These are phyloP conservation scores for Phaeomoniella chlamydospora DNA, from an alignment of 2,329 filamentous ascomycete genomes.

Conservation along the genomic window DNA sequence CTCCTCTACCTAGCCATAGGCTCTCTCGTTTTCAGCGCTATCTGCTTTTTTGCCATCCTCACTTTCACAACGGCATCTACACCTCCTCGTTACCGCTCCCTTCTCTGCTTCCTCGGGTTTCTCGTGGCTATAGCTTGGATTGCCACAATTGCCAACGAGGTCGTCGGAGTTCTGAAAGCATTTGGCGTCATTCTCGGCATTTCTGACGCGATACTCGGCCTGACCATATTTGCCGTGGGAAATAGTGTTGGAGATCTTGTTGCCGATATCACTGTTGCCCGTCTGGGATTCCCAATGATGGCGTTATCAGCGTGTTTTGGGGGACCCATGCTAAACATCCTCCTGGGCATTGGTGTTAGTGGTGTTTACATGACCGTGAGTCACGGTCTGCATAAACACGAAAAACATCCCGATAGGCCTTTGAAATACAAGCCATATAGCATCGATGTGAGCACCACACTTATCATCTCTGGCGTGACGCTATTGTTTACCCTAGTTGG, in stretches of 20 bases:
- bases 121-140: constrained; percentile 91
- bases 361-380: constrained; percentile 77
- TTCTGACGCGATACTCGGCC: constrained; percentile 72
- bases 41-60: constrained; percentile 53
- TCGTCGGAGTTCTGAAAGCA: constrained; percentile 87
- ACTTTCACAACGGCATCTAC: constrained; percentile 51
- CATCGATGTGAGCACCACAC: constrained; percentile 69
- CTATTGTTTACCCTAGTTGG: constrained; percentile 66
- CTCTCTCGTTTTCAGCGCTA: constrained; percentile 53
- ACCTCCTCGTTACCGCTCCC: constrained; percentile 57
- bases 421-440: constrained; percentile 62
- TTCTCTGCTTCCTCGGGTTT: constrained; percentile 83
- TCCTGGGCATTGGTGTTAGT: constrained; percentile 84
- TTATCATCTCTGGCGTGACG: constrained; percentile 75
- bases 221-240: constrained; percentile 92
- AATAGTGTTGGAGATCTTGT: constrained; percentile 92
- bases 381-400: constrained; percentile 49
- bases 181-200: constrained; percentile 85
- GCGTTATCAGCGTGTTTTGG: constrained; percentile 88
- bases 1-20: constrained; percentile 45
- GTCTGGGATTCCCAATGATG: constrained; percentile 93
- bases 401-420: constrained; percentile 51
- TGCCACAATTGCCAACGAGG: constrained; percentile 85
- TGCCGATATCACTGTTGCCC: constrained; percentile 84
- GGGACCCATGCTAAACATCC: constrained; percentile 95